These are phyloP conservation scores for Ustilago bromivora DNA, from an alignment of 1,284 basidiomycete species.

Conservation along the genomic window DNA sequence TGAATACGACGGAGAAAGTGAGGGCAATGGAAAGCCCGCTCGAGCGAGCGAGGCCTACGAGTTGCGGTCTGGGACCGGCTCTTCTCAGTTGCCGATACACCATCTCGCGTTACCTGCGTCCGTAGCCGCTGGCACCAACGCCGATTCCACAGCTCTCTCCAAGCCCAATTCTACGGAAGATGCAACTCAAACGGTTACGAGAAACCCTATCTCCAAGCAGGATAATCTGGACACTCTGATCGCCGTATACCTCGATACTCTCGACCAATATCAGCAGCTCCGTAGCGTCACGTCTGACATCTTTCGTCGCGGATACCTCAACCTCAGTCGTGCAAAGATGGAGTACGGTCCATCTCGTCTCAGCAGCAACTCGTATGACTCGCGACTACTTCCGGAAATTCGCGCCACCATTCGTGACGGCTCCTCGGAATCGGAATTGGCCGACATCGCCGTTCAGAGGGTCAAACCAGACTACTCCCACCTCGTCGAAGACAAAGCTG, in stretches of 20 bases:
- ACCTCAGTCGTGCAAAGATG: conserved; percentile 56
- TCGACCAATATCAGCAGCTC: conserved; percentile 46
- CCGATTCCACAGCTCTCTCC: neutral
- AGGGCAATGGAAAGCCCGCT: neutral
- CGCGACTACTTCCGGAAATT: conserved; percentile 30
- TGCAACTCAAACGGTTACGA: neutral
- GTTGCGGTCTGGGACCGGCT: conserved; percentile 10
- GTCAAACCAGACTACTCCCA: conserved; percentile 31
- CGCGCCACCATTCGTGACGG: conserved; percentile 5
- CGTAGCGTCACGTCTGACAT: conserved; percentile 3
- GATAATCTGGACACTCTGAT: conserved; percentile 39
- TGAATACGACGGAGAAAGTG: neutral
- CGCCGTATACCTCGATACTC: conserved; percentile 45
- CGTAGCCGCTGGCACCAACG: neutral
- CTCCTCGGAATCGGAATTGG: neutral
- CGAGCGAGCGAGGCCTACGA: conserved; percentile 14
- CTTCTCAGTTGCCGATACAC: conserved; percentile 28
- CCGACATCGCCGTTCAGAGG: conserved; percentile 9
- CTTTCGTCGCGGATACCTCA: conserved; percentile 37
- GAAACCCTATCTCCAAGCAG: neutral
- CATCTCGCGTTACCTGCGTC: conserved; percentile 35
- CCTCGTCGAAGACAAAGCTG: conserved; percentile 10
- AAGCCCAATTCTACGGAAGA: neutral
- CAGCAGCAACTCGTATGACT: conserved; percentile 53
- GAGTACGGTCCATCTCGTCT: conserved; percentile 41